Base-by-base conservation (phyloP, 1,284 basidiomycete genomes). In the Austropuccinia psidii region DNA sequence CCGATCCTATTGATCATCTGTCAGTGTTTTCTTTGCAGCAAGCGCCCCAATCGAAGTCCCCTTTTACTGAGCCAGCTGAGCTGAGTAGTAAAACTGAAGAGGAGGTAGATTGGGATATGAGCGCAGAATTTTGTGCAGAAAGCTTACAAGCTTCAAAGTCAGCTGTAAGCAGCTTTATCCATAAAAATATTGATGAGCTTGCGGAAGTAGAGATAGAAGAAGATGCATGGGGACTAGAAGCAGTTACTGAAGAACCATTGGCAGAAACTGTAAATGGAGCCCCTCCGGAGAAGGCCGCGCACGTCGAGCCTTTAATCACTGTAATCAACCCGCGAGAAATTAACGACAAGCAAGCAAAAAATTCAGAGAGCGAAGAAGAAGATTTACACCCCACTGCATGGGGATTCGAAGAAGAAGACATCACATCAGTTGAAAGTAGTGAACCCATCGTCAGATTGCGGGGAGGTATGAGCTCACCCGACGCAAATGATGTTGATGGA, bases 91-190 rank as follows among this genome's bases (percentile, higher is more conserved):
- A 62, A 43, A 13, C 24, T 31, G 69, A 73, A 29, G 69, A 73
- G 54, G 60, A 73, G 54, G 57, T 70, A n/a, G 68, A 70, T 31
- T 70, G 68, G 68, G 57, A 70, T 35, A 41, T 70, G 54, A 35
- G 45, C n/a, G 29, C 27, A 17, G 57, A 60, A 27, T 43, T 70
- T 8, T 60, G 43, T n/a, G 43, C 55, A 24, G 45, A 37, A 19
- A 24, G 39, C 37, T 17, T 11, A 15, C 47, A 35, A 4, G 5
- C 54, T 69, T 35, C 67, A 4, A 47, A 54, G 19, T 21, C 27
- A 4, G 31, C 15, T 35, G 9, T n/a, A 41, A 21, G 31, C 11
- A 15, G 24, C 15, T 35, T 2, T 17, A 31, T 27, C 31, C 6
- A 21, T 50, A 8, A n/a, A n/a, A 21, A 37, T 57, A 58, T 47